Evolutionary conservation across 306 rosid genomes (phyloP).

Genomic region (Trifolium subterraneum): DNA sequence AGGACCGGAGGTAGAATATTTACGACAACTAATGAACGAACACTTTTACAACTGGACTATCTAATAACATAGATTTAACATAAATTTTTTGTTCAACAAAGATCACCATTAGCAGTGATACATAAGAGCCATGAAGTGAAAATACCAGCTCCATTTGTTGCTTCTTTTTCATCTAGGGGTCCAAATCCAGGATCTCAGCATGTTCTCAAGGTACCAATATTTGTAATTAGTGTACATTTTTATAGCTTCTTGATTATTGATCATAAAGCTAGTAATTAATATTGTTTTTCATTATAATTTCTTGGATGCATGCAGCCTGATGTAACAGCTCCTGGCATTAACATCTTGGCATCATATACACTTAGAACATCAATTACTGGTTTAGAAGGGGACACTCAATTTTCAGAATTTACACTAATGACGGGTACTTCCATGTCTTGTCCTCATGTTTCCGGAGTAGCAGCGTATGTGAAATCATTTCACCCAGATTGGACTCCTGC

Average conservation of each 20-base stretch:
- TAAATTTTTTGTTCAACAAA: slow-evolving; percentile 44
- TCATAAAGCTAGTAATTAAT: slow-evolving; percentile 19
- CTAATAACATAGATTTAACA: not conserved
- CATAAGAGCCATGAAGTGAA: slow-evolving; percentile 54
- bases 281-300: slow-evolving; percentile 7
- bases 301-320: slow-evolving; percentile 73
- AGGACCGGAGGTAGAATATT: not conserved
- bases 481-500: slow-evolving; percentile 84
- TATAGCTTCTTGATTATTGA: slow-evolving; percentile 5
- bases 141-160: slow-evolving; percentile 67
- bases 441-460: slow-evolving; percentile 89
- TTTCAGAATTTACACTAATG: slow-evolving; percentile 79
- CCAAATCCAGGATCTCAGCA: slow-evolving; percentile 66
- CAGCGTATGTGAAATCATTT: slow-evolving; percentile 89
- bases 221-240: not conserved
- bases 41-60: slow-evolving; percentile 1
- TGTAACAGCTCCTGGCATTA: slow-evolving; percentile 81
- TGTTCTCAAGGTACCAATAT: slow-evolving; percentile 72
- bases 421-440: slow-evolving; percentile 98
- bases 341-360: slow-evolving; percentile 84
- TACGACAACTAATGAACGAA: not conserved
- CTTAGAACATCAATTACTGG: slow-evolving; percentile 72
- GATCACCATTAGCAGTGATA: slow-evolving; percentile 76
- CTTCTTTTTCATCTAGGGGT: slow-evolving; percentile 89
- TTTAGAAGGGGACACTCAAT: slow-evolving; percentile 70